Evolutionary conservation across 495 filamentous ascomycete species (phyloP).

Genomic region (Lepraria neglecta): DNA sequence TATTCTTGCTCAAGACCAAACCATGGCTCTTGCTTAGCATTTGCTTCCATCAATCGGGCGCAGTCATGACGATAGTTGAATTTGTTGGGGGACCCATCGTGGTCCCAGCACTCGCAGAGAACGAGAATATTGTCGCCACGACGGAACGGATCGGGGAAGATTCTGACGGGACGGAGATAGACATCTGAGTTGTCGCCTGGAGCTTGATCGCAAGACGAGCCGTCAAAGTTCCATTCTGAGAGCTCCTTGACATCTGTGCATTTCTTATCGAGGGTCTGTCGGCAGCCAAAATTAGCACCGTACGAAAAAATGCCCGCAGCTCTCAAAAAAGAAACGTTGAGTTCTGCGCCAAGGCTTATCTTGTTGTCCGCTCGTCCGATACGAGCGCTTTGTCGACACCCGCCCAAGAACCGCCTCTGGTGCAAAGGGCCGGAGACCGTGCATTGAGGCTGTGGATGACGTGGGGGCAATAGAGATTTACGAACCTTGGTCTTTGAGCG

Average conservation of each 20-base stretch:
- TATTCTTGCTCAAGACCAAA: constrained; percentile 99
- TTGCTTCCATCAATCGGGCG: constrained; percentile 78
- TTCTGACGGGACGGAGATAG: constrained; percentile 87
- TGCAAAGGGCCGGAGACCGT: neutral
- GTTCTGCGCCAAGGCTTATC: constrained; percentile 11
- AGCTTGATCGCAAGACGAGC: constrained; percentile 89
- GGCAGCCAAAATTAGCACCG: constrained; percentile 21
- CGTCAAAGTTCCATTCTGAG: constrained; percentile 99
- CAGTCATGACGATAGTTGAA: constrained; percentile 95
- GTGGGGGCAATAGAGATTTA: constrained; percentile 25
- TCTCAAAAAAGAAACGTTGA: neutral
- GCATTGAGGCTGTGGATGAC: constrained; percentile 17
- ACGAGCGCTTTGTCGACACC: constrained; percentile 13
- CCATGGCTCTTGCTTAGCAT: constrained; percentile 82
- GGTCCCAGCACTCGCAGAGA: constrained; percentile 91
- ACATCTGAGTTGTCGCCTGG: constrained; percentile 96
- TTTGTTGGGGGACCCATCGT: constrained; percentile 95
- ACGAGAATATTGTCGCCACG: constrained; percentile 81
- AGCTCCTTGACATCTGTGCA: constrained; percentile 66
- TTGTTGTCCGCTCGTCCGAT: constrained; percentile 9
- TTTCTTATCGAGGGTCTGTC: constrained; percentile 70
- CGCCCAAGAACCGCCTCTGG: neutral
- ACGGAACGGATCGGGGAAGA: constrained; percentile 93
- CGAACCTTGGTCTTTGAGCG: constrained; percentile 92
- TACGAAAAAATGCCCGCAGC: neutral